Percentiles rank a stretch among this genome's conserved stretches.
These are phyloP conservation scores for Agrocybe pediades DNA, from an alignment of 768 basidiomycete species.

Conservation along the genomic window DNA sequence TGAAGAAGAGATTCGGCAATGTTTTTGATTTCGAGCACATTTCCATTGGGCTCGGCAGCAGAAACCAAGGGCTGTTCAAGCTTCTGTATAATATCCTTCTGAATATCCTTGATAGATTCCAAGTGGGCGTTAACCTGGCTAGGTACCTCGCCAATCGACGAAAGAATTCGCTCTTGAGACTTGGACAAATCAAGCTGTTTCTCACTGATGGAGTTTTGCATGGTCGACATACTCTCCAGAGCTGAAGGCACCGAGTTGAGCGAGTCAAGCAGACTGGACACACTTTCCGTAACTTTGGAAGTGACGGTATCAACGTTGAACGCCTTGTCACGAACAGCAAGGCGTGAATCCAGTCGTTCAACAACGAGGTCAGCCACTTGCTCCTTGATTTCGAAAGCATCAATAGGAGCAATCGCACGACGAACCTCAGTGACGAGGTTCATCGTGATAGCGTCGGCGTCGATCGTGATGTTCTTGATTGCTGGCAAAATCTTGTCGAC, in stretches of 20 bases:
- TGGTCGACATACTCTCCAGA: slow-evolving; percentile 41
- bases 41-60: slow-evolving; percentile 28
- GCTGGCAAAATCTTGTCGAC: slow-evolving; percentile 67
- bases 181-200: slow-evolving; percentile 39
- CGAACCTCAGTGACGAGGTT: slow-evolving; percentile 72
- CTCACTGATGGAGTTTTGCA: slow-evolving; percentile 40
- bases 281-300: slow-evolving; percentile 53
- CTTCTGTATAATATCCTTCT: slow-evolving; percentile 34
- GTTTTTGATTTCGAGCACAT: slow-evolving; percentile 47
- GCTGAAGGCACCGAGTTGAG: slow-evolving; percentile 36
- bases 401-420: slow-evolving; percentile 71
- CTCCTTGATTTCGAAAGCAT: slow-evolving; percentile 86
- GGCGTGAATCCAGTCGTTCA: slow-evolving; percentile 78
- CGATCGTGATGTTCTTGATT: slow-evolving; percentile 37
- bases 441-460: slow-evolving; percentile 56
- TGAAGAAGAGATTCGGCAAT: slow-evolving; percentile 48
- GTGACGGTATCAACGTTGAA: slow-evolving; percentile 64
- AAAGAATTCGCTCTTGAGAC: slow-evolving; percentile 40
- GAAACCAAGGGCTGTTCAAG: slow-evolving; percentile 26
- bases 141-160: slow-evolving; percentile 50
- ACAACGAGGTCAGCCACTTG: slow-evolving; percentile 88
- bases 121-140: slow-evolving; percentile 44
- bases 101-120: slow-evolving; percentile 41
- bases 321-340: slow-evolving; percentile 74
- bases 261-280: slow-evolving; percentile 35